Evolutionary conservation across 2,329 filamentous ascomycete species (phyloP).

Genomic region (Plenodomus tracheiphilus): DNA sequence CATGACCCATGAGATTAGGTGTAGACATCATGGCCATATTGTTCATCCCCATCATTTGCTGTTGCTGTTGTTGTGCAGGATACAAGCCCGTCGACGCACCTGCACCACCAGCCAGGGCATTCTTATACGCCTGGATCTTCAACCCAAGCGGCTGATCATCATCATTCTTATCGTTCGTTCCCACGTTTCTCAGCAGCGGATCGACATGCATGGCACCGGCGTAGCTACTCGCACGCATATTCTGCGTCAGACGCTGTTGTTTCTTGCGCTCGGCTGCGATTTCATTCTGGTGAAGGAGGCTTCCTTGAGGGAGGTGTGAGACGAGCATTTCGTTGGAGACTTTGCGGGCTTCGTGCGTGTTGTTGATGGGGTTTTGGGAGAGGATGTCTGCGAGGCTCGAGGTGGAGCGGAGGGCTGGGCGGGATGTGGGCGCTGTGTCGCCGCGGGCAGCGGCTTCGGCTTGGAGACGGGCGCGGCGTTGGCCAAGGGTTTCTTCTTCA

Average conservation of each 20-base stretch:
- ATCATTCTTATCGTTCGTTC: conserved; percentile 25
- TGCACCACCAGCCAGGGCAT: conserved; percentile 28
- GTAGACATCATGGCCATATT: conserved; percentile 18
- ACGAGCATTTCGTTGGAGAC: conserved; percentile 41
- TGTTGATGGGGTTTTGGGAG: conserved; percentile 55
- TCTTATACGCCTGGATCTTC: conserved; percentile 45
- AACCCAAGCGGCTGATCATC: conserved; percentile 35
- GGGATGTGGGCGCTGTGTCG: conserved; percentile 27
- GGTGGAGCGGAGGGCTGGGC: conserved; percentile 45
- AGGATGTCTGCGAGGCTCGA: conserved; percentile 67
- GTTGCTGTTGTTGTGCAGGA: conserved; percentile 6
- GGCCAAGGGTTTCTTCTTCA: conserved; percentile 78
- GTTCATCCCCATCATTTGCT: conserved; percentile 26
- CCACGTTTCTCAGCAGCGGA: conserved; percentile 28
- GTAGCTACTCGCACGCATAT: conserved; percentile 37
- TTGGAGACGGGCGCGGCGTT: conserved; percentile 74
- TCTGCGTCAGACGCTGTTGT: conserved; percentile 39
- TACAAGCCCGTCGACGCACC: conserved; percentile 18
- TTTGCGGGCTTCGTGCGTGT: conserved; percentile 38
- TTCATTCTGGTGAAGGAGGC: conserved; percentile 46
- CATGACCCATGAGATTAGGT: conserved; percentile 6
- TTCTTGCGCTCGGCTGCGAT: conserved; percentile 43
- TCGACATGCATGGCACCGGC: conserved; percentile 22
- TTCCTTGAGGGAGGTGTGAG: conserved; percentile 43
- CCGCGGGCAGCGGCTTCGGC: conserved; percentile 64